These are phyloP conservation scores for Kodamaea kakaduensis DNA, from an alignment of 805 yeast genomes.

Conservation along the genomic window DNA sequence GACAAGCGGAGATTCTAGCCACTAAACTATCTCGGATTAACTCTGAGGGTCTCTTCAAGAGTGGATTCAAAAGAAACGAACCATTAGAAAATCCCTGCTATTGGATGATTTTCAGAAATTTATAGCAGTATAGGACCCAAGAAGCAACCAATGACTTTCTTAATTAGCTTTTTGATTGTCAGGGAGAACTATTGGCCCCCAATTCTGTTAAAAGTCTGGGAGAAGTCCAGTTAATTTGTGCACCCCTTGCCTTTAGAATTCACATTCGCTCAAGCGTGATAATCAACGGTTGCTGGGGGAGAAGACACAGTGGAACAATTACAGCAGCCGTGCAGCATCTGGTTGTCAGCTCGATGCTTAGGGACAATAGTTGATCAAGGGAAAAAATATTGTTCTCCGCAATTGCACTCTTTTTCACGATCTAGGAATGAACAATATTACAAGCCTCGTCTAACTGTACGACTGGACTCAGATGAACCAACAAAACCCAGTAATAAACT, in stretches of 20 bases:
- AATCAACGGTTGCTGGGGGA: too few species aligned
- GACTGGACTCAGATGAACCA: slow-evolving; percentile 2
- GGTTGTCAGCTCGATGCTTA: neutral
- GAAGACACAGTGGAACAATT: too few species aligned
- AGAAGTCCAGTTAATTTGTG: too few species aligned
- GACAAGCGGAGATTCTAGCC: slow-evolving; percentile 9
- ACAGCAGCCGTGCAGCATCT: neutral
- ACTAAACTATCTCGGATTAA: slow-evolving; percentile 6
- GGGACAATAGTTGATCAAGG: neutral
- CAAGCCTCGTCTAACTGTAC: neutral
- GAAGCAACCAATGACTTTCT: neutral
- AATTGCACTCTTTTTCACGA: neutral
- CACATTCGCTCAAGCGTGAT: too few species aligned
- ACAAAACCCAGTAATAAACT: neutral
- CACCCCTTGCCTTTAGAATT: neutral
- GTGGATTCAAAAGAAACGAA: too few species aligned
- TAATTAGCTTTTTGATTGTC: neutral
- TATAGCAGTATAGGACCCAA: neutral
- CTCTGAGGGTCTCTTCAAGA: too few species aligned
- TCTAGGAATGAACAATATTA: slow-evolving; percentile 1
- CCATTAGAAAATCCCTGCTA: neutral
- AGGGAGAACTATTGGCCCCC: neutral
- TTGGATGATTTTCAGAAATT: neutral
- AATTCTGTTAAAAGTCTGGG: too few species aligned
- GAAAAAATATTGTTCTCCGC: neutral